Base-by-base conservation (phyloP, 1,284 basidiomycete species). In the Sporisorium graminicola region DNA sequence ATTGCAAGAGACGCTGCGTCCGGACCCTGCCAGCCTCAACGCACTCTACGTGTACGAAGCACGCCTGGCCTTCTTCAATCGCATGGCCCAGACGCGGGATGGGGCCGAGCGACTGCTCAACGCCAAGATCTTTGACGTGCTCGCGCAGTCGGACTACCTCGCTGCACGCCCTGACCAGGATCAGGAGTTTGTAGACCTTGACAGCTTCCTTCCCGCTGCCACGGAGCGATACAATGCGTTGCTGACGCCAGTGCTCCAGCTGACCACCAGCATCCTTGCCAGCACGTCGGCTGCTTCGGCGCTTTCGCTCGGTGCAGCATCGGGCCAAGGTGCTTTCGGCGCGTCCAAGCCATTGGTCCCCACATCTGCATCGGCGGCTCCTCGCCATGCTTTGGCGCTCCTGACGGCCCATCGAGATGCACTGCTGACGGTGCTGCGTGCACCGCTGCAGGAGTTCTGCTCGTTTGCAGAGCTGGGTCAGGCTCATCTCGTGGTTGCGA, bases 31-130 rank as follows among this genome's bases (percentile, higher is more conserved):
- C 93, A 93, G 94, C 71, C 87, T 99, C 22, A 96, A 98, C 82
- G 89, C 94, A 0, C 88, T 96, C 51, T 98, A 97, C 86, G 93
- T 98, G 16, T 98, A 96, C 82, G 96, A 98, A 86, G 90, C 95
- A 16, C 95, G 95, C 86, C 91, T 97, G 89, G 92, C 94, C 0
- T 88, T 97, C 74, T 90, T 98, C 62, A 90, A 92, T 29, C 90
- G 94, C 31, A 90, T 98, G 86, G 91, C 94, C 0, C 91, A 94
- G 81, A 92, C 90, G 0, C 88, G 92, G 51, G 88, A 89, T 72
- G 95, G 95, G 3, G 93, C 94, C 0, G 94, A 97, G 82, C 90
- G 91, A 55, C 87, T 98, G 27, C 86, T 98, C 9, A 94, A 95
- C 68, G 90, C 91, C 3, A 91, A 92, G 58, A 80, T 95, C 3